A percentile compares a stretch with the other conserved stretches of the same genome.
phyloP scores from a whole-genome alignment of 257 asterid genomes.

The Agastache rugosa region DNA sequence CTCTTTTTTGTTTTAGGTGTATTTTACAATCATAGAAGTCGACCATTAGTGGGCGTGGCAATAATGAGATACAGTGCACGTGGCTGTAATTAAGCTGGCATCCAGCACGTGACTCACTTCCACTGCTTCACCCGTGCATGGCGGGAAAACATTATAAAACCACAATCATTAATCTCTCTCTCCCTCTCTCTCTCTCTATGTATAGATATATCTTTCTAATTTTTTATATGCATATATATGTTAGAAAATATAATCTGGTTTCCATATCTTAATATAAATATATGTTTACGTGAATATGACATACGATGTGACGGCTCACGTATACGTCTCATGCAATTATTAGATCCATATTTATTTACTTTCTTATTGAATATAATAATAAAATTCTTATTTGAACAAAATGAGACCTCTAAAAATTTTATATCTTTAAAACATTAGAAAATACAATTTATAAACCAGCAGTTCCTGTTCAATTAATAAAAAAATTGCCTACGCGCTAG shows the following conservation, averaged over 20 bases:
- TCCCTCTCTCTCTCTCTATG: neutral
- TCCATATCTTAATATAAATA: neutral
- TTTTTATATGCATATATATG: too few species aligned
- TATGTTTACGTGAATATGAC: neutral
- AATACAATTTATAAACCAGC: too few species aligned
- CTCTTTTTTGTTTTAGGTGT: too few species aligned
- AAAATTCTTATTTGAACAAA: too few species aligned
- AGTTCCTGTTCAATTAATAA: too few species aligned
- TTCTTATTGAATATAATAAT: neutral
- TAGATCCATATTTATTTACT: neutral
- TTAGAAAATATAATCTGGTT: neutral
- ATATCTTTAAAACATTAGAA: too few species aligned
- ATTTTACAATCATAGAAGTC: conserved; percentile 33
- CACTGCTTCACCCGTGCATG: conserved; percentile 25
- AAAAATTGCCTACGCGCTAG: too few species aligned
- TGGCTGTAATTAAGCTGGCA: conserved; percentile 28
- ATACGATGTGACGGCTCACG: neutral
- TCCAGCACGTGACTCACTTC: conserved; percentile 26
- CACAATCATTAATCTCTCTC: neutral
- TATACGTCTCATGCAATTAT: neutral
- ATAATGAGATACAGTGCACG: conserved; percentile 37
- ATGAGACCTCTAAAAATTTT: too few species aligned
- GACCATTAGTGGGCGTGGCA: conserved; percentile 36
- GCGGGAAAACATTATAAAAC: conserved; percentile 26
- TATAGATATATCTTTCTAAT: too few species aligned